Evolutionary conservation across 805 yeast species (phyloP), one percentile per base, ranked within the genome.

Genomic region (Ogataea nonfermentans): DNA sequence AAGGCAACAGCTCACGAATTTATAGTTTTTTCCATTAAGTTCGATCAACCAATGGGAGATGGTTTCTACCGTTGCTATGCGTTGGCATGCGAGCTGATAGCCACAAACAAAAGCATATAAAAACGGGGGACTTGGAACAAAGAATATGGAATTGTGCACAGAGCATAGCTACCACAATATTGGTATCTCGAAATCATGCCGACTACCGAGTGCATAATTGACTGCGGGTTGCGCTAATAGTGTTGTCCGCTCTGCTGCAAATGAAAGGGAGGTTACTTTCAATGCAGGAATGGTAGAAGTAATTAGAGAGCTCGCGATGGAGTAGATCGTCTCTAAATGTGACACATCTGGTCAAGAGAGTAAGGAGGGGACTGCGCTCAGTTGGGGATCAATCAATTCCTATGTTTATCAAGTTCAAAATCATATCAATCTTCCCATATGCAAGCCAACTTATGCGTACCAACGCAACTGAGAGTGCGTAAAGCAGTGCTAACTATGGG

Each of bases 11-110:
- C 26, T 24, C 24, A 23, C 14, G 30, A 35, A 32, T 39, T 39
- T 39, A 39, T 39, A 32, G 20, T 32, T 39, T 38, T 39, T 39
- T 32, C 37, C 25, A 24, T 12, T n/a, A 13, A 17, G 34, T 33
- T 32, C 34, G 32, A 34, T 29, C 34, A 17, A 9, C 42, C 42
- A 39, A 39, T 39, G 16, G 24, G 14, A 39, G 19, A 3, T 22
- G 25, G 25, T 3, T 6, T 4, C 20, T 2, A 29, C 20, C 4
- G 34, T 14, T 24, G 37, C 34, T 15, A 28, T 39, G 41, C 41
- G 41, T 32, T 15, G 34, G 13, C 16, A 29, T 39, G 42, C 37
- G 42, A 16, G 29, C 13, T 15, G 33, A 32, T 32, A 33, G 33
- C 34, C 35, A 24, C 30, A 28, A 24, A 38, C 41, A 37, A 31